phyloP scores from a whole-genome alignment of 2,329 filamentous ascomycete species.

The Phyllosticta citribraziliensis region DNA sequence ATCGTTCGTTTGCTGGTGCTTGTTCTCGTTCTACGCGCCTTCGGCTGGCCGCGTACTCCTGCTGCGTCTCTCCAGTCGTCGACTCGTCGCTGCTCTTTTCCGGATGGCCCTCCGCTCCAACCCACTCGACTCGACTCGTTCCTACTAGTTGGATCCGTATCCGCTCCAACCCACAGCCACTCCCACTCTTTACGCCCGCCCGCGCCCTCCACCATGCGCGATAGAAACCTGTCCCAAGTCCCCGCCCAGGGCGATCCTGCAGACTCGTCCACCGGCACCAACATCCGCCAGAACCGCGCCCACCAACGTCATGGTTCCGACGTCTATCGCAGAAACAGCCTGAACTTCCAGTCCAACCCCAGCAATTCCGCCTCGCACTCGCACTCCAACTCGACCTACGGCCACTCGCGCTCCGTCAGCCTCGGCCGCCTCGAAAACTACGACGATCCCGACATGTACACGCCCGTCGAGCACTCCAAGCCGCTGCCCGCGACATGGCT shows the following conservation, averaged over 20 bases:
- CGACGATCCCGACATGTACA: conserved; percentile 5
- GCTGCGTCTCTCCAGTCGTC: not conserved
- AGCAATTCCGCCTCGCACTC: not conserved
- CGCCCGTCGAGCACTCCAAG: conserved; percentile 8
- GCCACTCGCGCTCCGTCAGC: conserved; percentile 6
- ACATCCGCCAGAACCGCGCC: conserved; percentile 6
- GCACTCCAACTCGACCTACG: not conserved
- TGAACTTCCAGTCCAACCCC: not conserved
- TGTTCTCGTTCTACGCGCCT: not conserved
- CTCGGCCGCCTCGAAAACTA: conserved; percentile 8
- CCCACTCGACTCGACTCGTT: not conserved
- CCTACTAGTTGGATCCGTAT: not conserved
- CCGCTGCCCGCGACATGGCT: conserved; percentile 23
- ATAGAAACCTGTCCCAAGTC: conserved; percentile 7
- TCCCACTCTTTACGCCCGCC: not conserved
- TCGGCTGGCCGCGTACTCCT: not conserved
- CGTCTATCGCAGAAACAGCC: not conserved
- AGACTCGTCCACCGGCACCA: conserved; percentile 8
- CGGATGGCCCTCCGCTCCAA: not conserved
- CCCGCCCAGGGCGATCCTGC: conserved; percentile 7
- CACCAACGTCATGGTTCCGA: conserved; percentile 10
- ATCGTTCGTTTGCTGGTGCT: too few relatives aligned
- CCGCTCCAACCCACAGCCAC: not conserved
- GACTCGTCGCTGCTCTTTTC: not conserved
- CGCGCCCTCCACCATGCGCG: conserved; percentile 7